Evolutionary conservation across 805 yeast genomes (phyloP), one percentile per base, ranked within the genome.

Genomic region (Hanseniaspora guilliermondii): DNA sequence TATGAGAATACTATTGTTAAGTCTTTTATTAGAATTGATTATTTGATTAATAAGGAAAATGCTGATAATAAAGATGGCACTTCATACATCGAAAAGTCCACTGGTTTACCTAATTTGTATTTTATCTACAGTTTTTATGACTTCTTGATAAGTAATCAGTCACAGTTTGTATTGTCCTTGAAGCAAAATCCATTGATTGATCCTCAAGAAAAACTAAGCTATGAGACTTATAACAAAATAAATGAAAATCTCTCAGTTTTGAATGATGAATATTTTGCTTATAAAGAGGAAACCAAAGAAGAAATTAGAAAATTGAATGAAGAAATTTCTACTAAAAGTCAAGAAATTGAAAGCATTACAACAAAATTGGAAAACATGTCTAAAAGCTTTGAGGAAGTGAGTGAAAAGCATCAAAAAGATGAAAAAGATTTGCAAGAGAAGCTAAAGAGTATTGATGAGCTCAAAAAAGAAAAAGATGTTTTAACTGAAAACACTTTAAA

Each of bases 31-130:
- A 75, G 73, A 3, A 74, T 74, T 1, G 70, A 71, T 22, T 70
- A 78, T 27, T 65, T 77, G 24, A 70, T 44, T 7, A 19, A 30
- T 12, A 19, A 11, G 6, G 47, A 44, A 12, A 37, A 73, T 17
- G 77, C 82, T 2, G 72, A 73, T 4, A 75, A 77, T 58, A 96
- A 87, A 64, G 82, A 80, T 2, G 80, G 95, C 6, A 11, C 12
- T 17, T 41, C 32, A 19, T 37, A 44, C 25, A 52, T 44, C 17
- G 49, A 52, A 9, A 52, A 52, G 25, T 17, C 32, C 19, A 36
- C 49, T 1, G 98, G 98, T 1, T 74, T 91, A 41, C 98, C 97
- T 0, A 78, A 80, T 56, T 84, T 91, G 1, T 87, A 76, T 61
- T 83, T 93, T 62, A 83, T 82, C 56, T 64, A 76, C 0, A 68